These are phyloP conservation scores for Crithidia fasciculata DNA, from an alignment of 208 protist genomes.

Conservation along the genomic window DNA sequence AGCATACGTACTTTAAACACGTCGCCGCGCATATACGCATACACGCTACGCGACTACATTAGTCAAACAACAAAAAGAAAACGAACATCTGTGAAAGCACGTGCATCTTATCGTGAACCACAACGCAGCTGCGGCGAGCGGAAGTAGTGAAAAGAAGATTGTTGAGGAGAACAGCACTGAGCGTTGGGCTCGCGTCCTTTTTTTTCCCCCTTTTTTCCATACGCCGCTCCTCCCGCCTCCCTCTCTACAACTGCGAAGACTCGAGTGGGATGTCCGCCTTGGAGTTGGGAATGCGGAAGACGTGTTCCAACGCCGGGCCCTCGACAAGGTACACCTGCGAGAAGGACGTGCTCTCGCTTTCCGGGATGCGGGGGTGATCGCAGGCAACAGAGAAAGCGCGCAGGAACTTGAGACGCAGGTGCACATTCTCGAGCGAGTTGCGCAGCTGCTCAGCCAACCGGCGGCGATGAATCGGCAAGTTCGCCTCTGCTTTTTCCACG, in stretches of 20 bases:
- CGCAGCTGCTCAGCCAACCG: slow-evolving; percentile 46
- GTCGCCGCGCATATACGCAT: no score
- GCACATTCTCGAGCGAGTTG: slow-evolving; percentile 43
- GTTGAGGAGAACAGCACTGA: background rate
- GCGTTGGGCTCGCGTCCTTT: no score
- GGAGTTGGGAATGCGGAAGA: slow-evolving; percentile 21
- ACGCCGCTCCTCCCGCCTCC: background rate
- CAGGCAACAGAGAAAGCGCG: slow-evolving; percentile 70
- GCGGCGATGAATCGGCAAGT: slow-evolving; percentile 25
- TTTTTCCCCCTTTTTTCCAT: background rate
- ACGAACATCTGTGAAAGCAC: background rate
- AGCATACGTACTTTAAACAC: no score
- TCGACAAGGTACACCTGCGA: slow-evolving; percentile 71
- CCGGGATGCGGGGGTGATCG: slow-evolving; percentile 69
- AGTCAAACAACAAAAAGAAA: background rate
- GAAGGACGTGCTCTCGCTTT: slow-evolving; percentile 57
- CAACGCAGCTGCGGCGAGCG: background rate
- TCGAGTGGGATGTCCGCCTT: background rate
- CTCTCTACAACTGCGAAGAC: slow-evolving; percentile 5
- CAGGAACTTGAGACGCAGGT: slow-evolving; percentile 61
- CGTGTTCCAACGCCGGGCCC: slow-evolving; percentile 45
- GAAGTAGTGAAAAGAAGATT: background rate
- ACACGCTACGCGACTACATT: no score
- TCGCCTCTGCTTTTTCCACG: slow-evolving; percentile 2
- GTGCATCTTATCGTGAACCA: background rate